A percentile compares a stretch with the other conserved stretches of the same genome.
phyloP scores from a whole-genome alignment of 2,329 filamentous ascomycete genomes.

The Cladosporium sp. region DNA sequence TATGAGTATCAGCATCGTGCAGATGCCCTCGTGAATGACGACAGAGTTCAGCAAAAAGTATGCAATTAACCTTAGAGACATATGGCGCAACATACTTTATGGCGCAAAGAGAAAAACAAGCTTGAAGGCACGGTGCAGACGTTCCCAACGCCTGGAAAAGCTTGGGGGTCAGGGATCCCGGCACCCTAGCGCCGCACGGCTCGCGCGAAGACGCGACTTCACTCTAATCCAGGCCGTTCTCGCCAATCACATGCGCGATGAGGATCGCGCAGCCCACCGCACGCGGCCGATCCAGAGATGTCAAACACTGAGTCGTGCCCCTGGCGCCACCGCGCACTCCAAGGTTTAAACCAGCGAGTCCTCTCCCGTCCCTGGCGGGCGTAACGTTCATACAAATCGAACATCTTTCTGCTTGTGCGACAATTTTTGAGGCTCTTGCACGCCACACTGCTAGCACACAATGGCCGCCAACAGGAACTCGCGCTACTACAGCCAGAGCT shows the following conservation, averaged over 20 bases:
- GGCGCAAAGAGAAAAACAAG: neutral
- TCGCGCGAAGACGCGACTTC: neutral
- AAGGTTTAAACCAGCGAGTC: slow-evolving; percentile 6
- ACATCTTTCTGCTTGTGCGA: neutral
- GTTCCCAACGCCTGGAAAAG: slow-evolving; percentile 2
- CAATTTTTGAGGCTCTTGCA: neutral
- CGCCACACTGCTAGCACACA: neutral
- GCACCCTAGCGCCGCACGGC: neutral
- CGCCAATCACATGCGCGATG: slow-evolving; percentile 1
- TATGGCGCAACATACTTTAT: neutral
- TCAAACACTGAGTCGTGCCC: slow-evolving; percentile 10
- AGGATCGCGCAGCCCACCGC: slow-evolving; percentile 1
- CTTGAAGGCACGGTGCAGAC: neutral
- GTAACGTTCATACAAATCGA: neutral
- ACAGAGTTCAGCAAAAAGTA: too few relatives aligned
- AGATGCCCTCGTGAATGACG: too few relatives aligned
- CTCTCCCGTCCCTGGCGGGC: neutral
- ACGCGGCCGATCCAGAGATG: slow-evolving; percentile 3
- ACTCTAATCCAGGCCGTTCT: neutral
- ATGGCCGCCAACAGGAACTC: slow-evolving; percentile 12
- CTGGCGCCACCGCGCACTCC: slow-evolving; percentile 4
- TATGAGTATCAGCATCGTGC: too few relatives aligned
- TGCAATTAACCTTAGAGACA: too few relatives aligned
- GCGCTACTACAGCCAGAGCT: slow-evolving; percentile 12
- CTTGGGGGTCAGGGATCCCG: slow-evolving; percentile 2